Percentiles rank a stretch among this genome's conserved stretches.
Conservation (phyloP, 208 protist genomes). For the Acanthamoeba sp. region DNA sequence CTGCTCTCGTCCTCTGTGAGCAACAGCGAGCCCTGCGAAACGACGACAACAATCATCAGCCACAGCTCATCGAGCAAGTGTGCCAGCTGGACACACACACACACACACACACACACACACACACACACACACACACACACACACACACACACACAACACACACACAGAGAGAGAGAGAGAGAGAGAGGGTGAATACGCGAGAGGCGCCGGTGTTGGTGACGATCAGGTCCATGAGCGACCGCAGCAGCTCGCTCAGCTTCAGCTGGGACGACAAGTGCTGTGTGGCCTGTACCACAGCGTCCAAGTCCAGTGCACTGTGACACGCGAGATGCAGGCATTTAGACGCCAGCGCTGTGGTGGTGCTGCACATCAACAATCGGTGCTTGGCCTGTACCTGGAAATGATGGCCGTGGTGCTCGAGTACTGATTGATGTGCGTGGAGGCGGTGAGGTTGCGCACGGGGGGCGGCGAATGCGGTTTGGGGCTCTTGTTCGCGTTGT, state of each 20-base stretch:
- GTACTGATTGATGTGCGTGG: background rate
- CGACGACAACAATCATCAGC: background rate
- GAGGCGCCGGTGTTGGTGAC: conserved; percentile 46
- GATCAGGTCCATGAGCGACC: conserved; percentile 49
- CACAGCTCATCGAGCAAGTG: too few relatives aligned
- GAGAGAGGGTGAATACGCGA: background rate
- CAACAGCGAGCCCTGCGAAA: background rate
- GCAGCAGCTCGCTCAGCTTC: conserved; percentile 44
- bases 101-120: too few relatives aligned
- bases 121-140: too few relatives aligned
- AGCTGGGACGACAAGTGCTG: conserved; percentile 47
- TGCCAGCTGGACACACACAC: too few relatives aligned
- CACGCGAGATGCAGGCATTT: too few relatives aligned
- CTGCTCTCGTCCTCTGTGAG: background rate
- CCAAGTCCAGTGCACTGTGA: conserved; percentile 47
- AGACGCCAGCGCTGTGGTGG: background rate
- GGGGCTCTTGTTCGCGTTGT: background rate
- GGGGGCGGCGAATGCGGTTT: background rate
- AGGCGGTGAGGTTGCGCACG: conserved; percentile 7
- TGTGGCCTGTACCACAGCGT: conserved; percentile 51
- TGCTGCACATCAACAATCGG: background rate
- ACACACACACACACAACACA: too few relatives aligned
- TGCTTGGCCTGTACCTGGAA: background rate
- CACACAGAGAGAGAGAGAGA: background rate
- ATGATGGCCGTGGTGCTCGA: conserved; percentile 11